Evolutionary conservation across 1,284 basidiomycete genomes (phyloP), one percentile per base, ranked within the genome.

Genomic region (Ganoderma sinense): DNA sequence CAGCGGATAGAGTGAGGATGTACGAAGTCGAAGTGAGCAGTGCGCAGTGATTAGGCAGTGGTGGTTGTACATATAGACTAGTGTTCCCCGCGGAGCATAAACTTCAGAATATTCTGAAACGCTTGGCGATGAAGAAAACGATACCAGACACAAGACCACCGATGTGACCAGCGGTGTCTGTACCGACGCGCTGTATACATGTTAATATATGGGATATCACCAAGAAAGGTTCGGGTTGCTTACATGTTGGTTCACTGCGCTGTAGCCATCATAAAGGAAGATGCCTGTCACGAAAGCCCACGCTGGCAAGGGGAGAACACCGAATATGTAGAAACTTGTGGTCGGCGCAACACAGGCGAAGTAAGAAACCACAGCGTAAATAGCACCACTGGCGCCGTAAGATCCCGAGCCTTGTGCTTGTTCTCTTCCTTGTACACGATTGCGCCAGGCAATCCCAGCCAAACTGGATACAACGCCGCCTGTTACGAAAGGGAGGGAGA

Each of bases 311-410:
- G 96, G 96, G 13, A 97, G 80, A 74, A 97, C 86, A 65, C 90
- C 94, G 80, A 95, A 97, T 63, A 97, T 79, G n/a, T 89, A 82
- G 79, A 97, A 94, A 0, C 84, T 89, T 67, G 91, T 84, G 10
- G 75, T 86, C 0, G 96, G 96, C 53, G 90, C 87, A 6, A 88
- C 79, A 78, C 91, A 93, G 2, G 93, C 92, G 65, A 93, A 89
- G 76, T 91, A 86, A 3, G 92, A 89, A 62, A 95, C 81, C 31
- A 93, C 85, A 11, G 91, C 88, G 81, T 90, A 94, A 70, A 96
- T 91, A 7, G 94, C 91, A 91, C 93, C 92, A 75, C 92, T 94
- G 64, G 95, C 94, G 43, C 94, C 95, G 72, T 89, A 86, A 1
- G 90, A 88, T 18, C 85, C 80, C 1, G 67, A 23, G 3, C 7